These are phyloP conservation scores for Litchi chinensis DNA, from an alignment of 345 rosid genomes.

Conservation along the genomic window DNA sequence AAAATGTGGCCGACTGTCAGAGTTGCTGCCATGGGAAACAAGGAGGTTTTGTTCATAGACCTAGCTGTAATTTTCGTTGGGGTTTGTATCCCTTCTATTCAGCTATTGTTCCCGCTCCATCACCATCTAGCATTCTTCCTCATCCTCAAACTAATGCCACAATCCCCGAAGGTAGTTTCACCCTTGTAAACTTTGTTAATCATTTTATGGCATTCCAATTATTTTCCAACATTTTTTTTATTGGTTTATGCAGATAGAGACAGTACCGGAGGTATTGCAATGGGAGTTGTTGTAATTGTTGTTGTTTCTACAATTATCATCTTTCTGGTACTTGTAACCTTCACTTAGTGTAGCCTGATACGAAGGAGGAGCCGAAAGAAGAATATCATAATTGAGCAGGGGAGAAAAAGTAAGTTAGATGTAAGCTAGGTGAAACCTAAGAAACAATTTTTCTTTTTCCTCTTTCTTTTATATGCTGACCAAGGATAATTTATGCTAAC, in stretches of 20 bases:
- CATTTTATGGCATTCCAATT: background rate
- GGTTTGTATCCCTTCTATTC: conserved; percentile 45
- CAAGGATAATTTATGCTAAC: background rate
- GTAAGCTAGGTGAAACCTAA: background rate
- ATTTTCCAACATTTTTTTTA: background rate
- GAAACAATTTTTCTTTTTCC: no score
- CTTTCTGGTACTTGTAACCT: conserved; percentile 1
- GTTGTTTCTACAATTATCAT: conserved; percentile 28
- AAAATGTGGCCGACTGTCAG: conserved; percentile 7
- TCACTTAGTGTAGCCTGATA: background rate
- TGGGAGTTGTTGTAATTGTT: conserved; percentile 21
- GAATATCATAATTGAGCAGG: background rate
- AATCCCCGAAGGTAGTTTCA: background rate
- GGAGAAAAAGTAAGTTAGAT: background rate
- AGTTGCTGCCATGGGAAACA: conserved; percentile 28
- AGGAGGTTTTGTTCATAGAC: conserved; percentile 43
- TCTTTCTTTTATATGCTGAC: no score
- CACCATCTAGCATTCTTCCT: background rate
- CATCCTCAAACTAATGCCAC: conserved; percentile 2
- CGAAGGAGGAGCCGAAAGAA: background rate
- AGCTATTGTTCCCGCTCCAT: conserved; percentile 8
- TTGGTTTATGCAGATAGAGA: conserved; percentile 21
- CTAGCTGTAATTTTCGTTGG: conserved; percentile 54
- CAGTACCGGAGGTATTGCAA: background rate
- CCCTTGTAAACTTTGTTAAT: background rate